phyloP scores from a whole-genome alignment of 108 stramenopile species.

The Cylindrotheca closterium region DNA sequence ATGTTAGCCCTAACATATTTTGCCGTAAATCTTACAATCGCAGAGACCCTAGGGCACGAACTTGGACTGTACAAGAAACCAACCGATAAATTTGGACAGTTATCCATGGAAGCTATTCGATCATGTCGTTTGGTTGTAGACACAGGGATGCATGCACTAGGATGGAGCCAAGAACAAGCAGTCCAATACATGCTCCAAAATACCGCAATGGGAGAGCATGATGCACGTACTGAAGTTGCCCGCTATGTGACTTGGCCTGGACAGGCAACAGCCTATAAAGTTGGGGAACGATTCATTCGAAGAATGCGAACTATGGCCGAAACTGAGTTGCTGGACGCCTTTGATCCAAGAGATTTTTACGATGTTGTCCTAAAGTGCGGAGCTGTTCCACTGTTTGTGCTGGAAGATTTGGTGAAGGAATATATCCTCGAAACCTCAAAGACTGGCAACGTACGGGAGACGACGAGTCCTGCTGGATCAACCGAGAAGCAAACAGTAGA shows the following conservation, averaged over 20 bases:
- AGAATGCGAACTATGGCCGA: slow-evolving; percentile 38
- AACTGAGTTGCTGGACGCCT: slow-evolving; percentile 28
- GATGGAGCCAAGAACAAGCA: slow-evolving; percentile 47
- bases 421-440: slow-evolving; percentile 25
- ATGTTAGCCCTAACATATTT: no score
- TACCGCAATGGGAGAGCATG: slow-evolving; percentile 66
- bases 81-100: slow-evolving; percentile 49
- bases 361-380: slow-evolving; percentile 45
- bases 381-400: slow-evolving; percentile 49
- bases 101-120: slow-evolving; percentile 56
- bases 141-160: slow-evolving; percentile 64
- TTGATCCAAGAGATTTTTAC: slow-evolving; percentile 56
- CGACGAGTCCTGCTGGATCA: no score
- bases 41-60: slow-evolving; percentile 50
- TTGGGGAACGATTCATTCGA: slow-evolving; percentile 49
- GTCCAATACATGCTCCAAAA: slow-evolving; percentile 50
- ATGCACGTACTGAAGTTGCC: slow-evolving; percentile 48
- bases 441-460: no score
- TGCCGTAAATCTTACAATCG: no score
- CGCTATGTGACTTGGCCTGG: slow-evolving; percentile 66
- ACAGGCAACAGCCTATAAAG: slow-evolving; percentile 65
- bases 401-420: slow-evolving; percentile 42
- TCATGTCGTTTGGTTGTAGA: slow-evolving; percentile 56
- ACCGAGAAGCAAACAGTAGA: no score
- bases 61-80: slow-evolving; percentile 49